phyloP scores from a whole-genome alignment of 1,284 basidiomycete genomes.

The Cryptococcus hybrid region DNA sequence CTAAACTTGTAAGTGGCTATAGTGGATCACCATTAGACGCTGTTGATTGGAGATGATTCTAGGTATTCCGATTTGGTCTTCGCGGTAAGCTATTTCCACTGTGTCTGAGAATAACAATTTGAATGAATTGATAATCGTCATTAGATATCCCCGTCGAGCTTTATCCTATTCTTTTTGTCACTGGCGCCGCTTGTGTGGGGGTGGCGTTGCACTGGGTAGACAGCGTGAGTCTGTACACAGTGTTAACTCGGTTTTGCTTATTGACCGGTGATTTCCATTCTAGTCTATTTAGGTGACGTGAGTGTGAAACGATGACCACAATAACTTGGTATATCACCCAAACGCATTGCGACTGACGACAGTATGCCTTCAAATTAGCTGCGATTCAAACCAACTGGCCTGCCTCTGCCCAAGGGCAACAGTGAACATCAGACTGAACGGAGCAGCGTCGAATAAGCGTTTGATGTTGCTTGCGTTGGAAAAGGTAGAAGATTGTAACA shows the following conservation, averaged over 20 bases:
- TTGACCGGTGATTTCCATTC: not conserved
- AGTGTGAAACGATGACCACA: not conserved
- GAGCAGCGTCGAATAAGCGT: no score
- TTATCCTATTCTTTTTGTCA: conserved; percentile 48
- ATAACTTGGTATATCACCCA: not conserved
- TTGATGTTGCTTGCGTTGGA: no score
- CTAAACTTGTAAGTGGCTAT: conserved; percentile 41
- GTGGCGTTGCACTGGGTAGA: conserved; percentile 29
- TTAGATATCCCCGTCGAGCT: conserved; percentile 50
- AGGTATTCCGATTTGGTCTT: conserved; percentile 50
- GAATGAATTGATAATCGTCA: not conserved
- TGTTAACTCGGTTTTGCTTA: not conserved
- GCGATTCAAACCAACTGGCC: no score
- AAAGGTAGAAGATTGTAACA: no score
- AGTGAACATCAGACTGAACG: no score
- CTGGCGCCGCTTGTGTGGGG: conserved; percentile 42
- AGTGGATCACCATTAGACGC: not conserved
- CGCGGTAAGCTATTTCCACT: conserved; percentile 15
- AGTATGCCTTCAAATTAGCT: no score
- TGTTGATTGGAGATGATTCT: not conserved
- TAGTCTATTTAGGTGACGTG: conserved; percentile 2
- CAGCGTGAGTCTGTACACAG: conserved; percentile 17
- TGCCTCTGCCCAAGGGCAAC: no score
- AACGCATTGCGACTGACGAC: no score
- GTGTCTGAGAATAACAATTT: not conserved